phyloP scores from a whole-genome alignment of 1,284 basidiomycete species.

The Rhodofomes roseus region DNA sequence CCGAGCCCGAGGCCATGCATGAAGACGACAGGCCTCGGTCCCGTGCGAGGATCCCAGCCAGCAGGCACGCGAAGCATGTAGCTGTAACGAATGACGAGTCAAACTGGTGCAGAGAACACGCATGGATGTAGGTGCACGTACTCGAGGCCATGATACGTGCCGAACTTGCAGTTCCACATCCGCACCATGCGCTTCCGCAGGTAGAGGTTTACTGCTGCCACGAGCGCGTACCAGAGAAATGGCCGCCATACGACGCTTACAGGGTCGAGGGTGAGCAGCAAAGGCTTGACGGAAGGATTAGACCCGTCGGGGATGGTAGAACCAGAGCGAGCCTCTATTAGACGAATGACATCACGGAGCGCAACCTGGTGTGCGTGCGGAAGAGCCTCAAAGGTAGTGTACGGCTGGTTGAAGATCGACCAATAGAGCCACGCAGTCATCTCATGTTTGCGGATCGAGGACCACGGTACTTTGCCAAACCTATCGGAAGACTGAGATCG shows the following conservation, averaged over 20 bases:
- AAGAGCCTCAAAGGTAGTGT: slow-evolving; percentile 48
- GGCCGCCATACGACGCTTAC: slow-evolving; percentile 71
- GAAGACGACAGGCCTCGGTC: slow-evolving; percentile 74
- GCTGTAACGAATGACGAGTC: slow-evolving; percentile 31
- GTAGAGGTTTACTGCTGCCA: slow-evolving; percentile 52
- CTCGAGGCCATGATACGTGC: slow-evolving; percentile 58
- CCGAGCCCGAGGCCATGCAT: slow-evolving; percentile 87
- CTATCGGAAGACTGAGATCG: slow-evolving; percentile 32
- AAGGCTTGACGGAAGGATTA: slow-evolving; percentile 50
- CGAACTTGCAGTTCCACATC: slow-evolving; percentile 46
- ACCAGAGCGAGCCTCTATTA: slow-evolving; percentile 76
- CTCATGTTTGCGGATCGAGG: slow-evolving; percentile 61
- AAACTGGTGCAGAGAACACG: not conserved
- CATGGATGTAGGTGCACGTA: slow-evolving; percentile 39
- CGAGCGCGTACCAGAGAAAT: slow-evolving; percentile 63
- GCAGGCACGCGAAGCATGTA: slow-evolving; percentile 73
- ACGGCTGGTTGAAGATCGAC: slow-evolving; percentile 70
- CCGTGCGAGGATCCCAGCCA: slow-evolving; percentile 53
- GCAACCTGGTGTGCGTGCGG: slow-evolving; percentile 43
- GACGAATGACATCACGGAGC: slow-evolving; percentile 55
- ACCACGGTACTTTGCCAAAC: slow-evolving; percentile 78
- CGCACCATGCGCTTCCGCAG: slow-evolving; percentile 44
- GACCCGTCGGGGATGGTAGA: slow-evolving; percentile 60
- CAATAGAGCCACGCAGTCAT: slow-evolving; percentile 81
- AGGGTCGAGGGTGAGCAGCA: slow-evolving; percentile 78